phyloP scores from a whole-genome alignment of 805 yeast species.

The Metschnikowia similis region DNA sequence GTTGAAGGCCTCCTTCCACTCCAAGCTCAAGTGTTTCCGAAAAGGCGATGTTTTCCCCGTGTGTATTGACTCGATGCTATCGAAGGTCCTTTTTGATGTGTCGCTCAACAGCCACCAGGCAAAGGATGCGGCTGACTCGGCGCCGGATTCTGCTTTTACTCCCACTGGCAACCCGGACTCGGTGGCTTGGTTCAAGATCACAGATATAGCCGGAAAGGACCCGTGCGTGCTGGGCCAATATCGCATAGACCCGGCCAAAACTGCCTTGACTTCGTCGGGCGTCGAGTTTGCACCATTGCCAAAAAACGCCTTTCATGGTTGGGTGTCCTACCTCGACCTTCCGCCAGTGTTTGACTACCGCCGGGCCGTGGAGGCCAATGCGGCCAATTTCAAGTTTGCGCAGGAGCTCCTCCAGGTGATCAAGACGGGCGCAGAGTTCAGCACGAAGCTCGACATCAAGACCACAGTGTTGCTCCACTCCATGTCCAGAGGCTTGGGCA shows the following conservation, averaged over 20 bases:
- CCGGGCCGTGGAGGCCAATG: slow-evolving; percentile 12
- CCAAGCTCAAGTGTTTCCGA: slow-evolving; percentile 52
- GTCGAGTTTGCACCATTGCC: slow-evolving; percentile 40
- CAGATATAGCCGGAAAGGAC: slow-evolving; percentile 42
- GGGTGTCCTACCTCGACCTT: slow-evolving; percentile 46
- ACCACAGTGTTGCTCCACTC: slow-evolving; percentile 69
- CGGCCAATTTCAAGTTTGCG: slow-evolving; percentile 44
- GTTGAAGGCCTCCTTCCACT: slow-evolving; percentile 58
- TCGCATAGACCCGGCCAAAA: slow-evolving; percentile 61
- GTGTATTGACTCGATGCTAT: slow-evolving; percentile 64
- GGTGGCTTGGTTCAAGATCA: slow-evolving; percentile 81
- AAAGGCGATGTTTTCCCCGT: slow-evolving; percentile 74
- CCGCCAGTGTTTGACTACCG: slow-evolving; percentile 38
- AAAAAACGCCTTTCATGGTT: slow-evolving; percentile 31
- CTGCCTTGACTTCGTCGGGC: slow-evolving; percentile 70
- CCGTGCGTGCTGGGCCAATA: slow-evolving; percentile 34
- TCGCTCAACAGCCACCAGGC: slow-evolving; percentile 13
- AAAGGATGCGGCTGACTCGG: slow-evolving; percentile 10
- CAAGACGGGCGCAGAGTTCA: slow-evolving; percentile 41
- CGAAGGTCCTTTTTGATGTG: slow-evolving; percentile 46
- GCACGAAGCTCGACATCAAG: slow-evolving; percentile 37
- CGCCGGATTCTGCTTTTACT: slow-evolving; percentile 26
- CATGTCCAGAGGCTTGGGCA: slow-evolving; percentile 73
- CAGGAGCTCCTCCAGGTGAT: slow-evolving; percentile 50
- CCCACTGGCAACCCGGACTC: slow-evolving; percentile 65